These are phyloP conservation scores for Podospora comata DNA, from an alignment of 495 filamentous ascomycete species.

Conservation along the genomic window DNA sequence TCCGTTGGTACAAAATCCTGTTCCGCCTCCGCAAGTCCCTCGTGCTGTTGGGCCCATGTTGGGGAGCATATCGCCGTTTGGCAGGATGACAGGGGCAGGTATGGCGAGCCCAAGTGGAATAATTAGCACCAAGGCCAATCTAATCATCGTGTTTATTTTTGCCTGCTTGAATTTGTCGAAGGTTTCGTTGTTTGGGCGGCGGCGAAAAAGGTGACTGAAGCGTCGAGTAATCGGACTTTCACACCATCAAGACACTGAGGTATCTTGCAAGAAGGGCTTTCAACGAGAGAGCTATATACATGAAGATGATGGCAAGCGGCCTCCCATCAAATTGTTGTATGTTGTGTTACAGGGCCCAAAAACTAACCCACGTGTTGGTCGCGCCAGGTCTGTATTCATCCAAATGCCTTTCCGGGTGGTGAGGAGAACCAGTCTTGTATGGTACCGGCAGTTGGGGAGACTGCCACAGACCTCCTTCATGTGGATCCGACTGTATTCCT, in stretches of 20 bases:
- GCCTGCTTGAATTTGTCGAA: no score
- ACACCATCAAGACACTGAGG: background rate
- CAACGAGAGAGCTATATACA: background rate
- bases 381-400: background rate
- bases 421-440: background rate
- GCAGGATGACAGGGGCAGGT: background rate
- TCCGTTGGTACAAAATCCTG: conserved; percentile 11
- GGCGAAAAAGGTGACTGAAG: background rate
- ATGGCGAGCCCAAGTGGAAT: background rate
- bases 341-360: background rate
- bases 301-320: background rate
- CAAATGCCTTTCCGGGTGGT: background rate
- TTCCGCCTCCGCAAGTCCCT: conserved; percentile 14
- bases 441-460: background rate
- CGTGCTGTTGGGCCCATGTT: background rate
- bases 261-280: background rate
- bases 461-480: background rate
- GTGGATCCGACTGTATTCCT: background rate
- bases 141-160: background rate
- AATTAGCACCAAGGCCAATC: background rate
- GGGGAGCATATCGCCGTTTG: background rate
- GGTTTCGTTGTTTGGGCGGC: background rate
- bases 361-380: background rate
- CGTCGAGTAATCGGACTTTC: background rate
- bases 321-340: background rate